Evolutionary conservation across 2,329 filamentous ascomycete genomes (phyloP).

Genomic region (Simplicillium aogashimaense): DNA sequence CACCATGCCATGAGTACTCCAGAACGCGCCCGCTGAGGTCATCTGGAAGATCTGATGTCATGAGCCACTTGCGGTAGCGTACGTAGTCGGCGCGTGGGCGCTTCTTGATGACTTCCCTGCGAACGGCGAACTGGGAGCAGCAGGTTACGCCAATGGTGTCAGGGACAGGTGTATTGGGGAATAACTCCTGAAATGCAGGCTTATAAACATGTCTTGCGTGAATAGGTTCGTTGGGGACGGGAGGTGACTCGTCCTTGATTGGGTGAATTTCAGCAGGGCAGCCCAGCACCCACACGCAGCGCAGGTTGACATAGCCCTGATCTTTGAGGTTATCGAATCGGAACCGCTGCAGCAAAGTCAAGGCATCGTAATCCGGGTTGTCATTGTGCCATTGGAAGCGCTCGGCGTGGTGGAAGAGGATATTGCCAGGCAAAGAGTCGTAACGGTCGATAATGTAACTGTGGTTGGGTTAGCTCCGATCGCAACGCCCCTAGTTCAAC

Average conservation of each 20-base stretch:
- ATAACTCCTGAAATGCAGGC: slow-evolving; percentile 29
- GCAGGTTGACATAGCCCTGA: slow-evolving; percentile 49
- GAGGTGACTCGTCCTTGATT: slow-evolving; percentile 17
- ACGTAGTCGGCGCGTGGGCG: slow-evolving; percentile 43
- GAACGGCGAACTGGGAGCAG: slow-evolving; percentile 57
- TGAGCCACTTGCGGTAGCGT: slow-evolving; percentile 47
- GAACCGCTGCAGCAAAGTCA: slow-evolving; percentile 37
- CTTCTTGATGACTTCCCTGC: slow-evolving; percentile 36
- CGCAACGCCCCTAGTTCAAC: not conserved
- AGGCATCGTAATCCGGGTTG: slow-evolving; percentile 42
- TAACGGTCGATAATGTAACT: slow-evolving; percentile 40
- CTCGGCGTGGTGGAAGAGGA: slow-evolving; percentile 37
- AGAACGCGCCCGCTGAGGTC: slow-evolving; percentile 48
- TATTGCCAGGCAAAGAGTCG: slow-evolving; percentile 29
- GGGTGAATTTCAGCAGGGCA: slow-evolving; percentile 40
- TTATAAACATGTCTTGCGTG: slow-evolving; percentile 33
- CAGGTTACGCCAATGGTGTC: slow-evolving; percentile 45
- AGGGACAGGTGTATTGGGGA: slow-evolving; percentile 32
- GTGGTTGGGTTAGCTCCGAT: not conserved
- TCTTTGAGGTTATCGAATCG: slow-evolving; percentile 38
- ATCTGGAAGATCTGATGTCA: slow-evolving; percentile 44
- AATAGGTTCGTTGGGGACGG: slow-evolving; percentile 19
- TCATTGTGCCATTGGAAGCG: slow-evolving; percentile 45
- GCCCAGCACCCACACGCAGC: slow-evolving; percentile 48
- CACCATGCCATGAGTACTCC: slow-evolving; percentile 57